Evolutionary conservation across 2,329 filamentous ascomycete genomes (phyloP), one percentile per base, ranked within the genome.

Genomic region (Aspergillus thermomutatus): DNA sequence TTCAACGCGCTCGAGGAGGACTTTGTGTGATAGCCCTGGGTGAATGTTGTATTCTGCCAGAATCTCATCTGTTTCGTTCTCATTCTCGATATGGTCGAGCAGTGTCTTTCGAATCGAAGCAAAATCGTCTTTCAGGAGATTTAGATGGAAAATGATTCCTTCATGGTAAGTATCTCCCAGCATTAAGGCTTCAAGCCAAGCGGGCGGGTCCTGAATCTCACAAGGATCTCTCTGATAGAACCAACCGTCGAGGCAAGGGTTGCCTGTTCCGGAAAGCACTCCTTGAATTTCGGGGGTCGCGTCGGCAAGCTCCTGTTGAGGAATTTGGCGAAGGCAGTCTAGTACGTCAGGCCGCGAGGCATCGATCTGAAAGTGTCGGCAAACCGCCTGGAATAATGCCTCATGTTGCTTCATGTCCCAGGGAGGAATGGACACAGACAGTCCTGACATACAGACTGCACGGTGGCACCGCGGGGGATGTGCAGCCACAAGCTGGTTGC

Each of bases 161-260:
- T 68, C 67, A 45, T 69, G 64, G 25, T 66, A 66, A 3, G 59
- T 63, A 56, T 69, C 66, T 2, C 66, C 65, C 25, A 68, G 21
- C 64, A 67, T 68, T 3, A 60, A 60, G 1, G 52, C 55, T 17
- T 67, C 48, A 14, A 69, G 43, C 66, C 66, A 68, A 4, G 25
- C 2, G 1, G 67, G 67, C 2, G 64, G 64, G 1, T 48, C 25
- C 5, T 56, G 56, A 8, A 65, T 53, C 7, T 57, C 60, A 1
- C 46, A 37, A 6, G 62, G 63, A 10, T 66, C 51, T 6, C 34
- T 23, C 8, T 26, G 49, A 59, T 68, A 64, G 41, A 67, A 69
- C 62, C 65, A 67, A 0, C 59, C 64, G 34, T 69, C 66, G 11
- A 66, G 50, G 49, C 67, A 69, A 1, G 67, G 61, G 49, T 69